Evolutionary conservation across 495 filamentous ascomycete genomes (phyloP), one percentile per base, ranked within the genome.

Genomic region (Aspergillus nidulans): DNA sequence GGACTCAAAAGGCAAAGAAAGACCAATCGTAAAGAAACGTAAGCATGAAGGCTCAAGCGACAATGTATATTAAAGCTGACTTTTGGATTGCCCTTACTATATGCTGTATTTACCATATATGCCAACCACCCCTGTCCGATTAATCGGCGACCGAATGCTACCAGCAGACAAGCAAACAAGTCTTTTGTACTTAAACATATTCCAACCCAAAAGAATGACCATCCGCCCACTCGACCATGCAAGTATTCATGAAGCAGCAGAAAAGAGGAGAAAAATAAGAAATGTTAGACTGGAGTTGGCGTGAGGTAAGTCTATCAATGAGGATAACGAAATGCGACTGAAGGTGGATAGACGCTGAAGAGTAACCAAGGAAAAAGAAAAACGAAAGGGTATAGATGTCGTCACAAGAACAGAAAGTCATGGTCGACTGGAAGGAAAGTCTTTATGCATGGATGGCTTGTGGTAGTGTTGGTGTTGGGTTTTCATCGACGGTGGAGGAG

Each of bases 391-490:
- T 63, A 63, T 63, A 63, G 38, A 56, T 21, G 45, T 60, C 61
- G 52, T 58, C 54, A 63, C 43, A 39, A 44, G 40, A 58, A 25
- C 39, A 43, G 45, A 38, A 43, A 19, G 26, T 41, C 19, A 20
- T 49, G 28, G 43, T 32, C 34, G 39, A 44, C 45, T 42, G 7
- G 24, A 49, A 40, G 45, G 4, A 16, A 26, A 28, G 18, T 45
- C 20, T 26, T 63, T 49, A 67, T 51, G 62, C 64, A 44, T 60
- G 57, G 3, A 67, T 60, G 36, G 64, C 53, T 38, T 67, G 42
- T 30, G 55, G 55, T 34, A 64, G 21, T 19, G 44, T 57, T 25
- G 60, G 43, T 15, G 58, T 40, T 19, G 18, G 55, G 36, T 26
- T 44, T 28, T 63, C 42, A 3, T 57, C 49, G 19, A 34, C 18